Evolutionary conservation across 1,284 basidiomycete species (phyloP).

Genomic region (Phaffia rhodozyma): DNA sequence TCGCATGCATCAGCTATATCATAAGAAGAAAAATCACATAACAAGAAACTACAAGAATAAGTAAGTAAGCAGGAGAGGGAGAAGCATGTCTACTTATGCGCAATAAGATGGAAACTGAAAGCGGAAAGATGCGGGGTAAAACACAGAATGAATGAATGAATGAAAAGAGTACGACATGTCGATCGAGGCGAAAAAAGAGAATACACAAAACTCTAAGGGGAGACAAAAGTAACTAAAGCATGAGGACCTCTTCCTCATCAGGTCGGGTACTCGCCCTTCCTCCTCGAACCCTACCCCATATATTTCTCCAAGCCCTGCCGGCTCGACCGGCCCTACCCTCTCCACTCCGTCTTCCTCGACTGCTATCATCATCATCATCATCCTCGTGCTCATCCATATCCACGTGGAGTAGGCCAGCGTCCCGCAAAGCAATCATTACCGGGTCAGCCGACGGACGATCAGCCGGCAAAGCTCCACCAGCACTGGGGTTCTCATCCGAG

Average conservation of each 20-base stretch:
- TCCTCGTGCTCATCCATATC: too few relatives aligned
- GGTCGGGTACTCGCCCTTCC: neutral
- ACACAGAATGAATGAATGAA: neutral
- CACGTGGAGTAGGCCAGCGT: too few relatives aligned
- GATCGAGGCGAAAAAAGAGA: neutral
- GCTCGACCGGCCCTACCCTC: neutral
- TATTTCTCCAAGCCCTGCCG: neutral
- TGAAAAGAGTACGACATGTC: neutral
- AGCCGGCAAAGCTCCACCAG: neutral
- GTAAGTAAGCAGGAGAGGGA: neutral
- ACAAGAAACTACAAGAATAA: too few relatives aligned
- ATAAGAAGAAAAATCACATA: too few relatives aligned
- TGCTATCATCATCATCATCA: neutral
- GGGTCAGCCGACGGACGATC: neutral
- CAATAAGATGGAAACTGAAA: neutral
- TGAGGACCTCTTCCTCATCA: neutral
- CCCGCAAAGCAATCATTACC: too few relatives aligned
- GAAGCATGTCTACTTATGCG: neutral
- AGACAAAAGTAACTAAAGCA: neutral
- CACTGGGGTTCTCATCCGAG: conserved; percentile 6
- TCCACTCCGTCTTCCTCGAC: neutral
- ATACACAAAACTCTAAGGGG: neutral
- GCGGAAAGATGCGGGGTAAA: neutral
- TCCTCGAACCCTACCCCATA: neutral
- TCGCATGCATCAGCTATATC: too few relatives aligned